These are phyloP conservation scores for Tuber indicum DNA, from an alignment of 495 filamentous ascomycete genomes.

Conservation along the genomic window DNA sequence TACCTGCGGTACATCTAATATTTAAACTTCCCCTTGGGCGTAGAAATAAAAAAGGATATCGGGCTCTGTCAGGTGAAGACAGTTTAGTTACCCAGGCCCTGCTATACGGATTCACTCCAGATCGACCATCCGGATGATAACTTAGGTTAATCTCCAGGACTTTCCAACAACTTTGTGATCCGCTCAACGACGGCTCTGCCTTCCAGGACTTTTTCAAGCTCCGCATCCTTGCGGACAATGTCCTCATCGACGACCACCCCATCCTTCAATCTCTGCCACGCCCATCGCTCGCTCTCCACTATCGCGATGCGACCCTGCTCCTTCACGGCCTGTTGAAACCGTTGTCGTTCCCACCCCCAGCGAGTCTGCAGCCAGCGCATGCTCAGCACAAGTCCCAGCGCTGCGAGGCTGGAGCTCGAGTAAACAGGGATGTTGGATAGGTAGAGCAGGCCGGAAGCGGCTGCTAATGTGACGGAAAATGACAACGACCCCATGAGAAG, in stretches of 20 bases:
- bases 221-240: constrained; percentile 52
- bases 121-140: too few relatives aligned
- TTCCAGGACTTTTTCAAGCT: constrained; percentile 44
- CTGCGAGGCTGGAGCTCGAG: constrained; percentile 72
- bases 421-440: constrained; percentile 50
- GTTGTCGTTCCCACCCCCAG: constrained; percentile 65
- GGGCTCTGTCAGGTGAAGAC: neutral
- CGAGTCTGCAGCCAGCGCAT: constrained; percentile 65
- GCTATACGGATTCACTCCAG: neutral
- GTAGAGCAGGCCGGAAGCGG: constrained; percentile 43
- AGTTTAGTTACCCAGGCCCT: neutral
- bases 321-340: constrained; percentile 69
- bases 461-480: constrained; percentile 55
- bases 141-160: neutral
- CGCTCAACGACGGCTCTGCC: constrained; percentile 9
- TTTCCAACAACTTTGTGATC: constrained; percentile 18
- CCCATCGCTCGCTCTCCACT: constrained; percentile 58
- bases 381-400: constrained; percentile 67
- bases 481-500: constrained; percentile 68
- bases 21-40: neutral
- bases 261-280: constrained; percentile 54
- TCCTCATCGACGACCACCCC: constrained; percentile 46
- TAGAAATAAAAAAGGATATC: neutral
- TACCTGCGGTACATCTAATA: neutral
- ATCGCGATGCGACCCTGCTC: constrained; percentile 74